A percentile compares a stretch with the other conserved stretches of the same genome.
phyloP scores from a whole-genome alignment of 805 yeast species.

The Wickerhamiella cacticola region DNA sequence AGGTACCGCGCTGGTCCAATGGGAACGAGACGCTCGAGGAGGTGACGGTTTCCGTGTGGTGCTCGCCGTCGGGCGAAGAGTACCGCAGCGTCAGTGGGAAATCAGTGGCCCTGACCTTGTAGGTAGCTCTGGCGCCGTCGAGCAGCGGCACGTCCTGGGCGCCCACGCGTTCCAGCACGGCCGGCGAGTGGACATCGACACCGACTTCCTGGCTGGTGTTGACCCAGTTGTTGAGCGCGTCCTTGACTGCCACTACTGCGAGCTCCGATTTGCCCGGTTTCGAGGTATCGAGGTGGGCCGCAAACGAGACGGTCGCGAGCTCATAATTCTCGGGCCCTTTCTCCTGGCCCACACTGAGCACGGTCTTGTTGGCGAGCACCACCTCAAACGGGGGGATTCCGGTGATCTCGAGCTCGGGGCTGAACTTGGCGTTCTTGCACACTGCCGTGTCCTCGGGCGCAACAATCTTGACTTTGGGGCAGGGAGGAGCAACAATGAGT shows the following conservation, averaged over 20 bases:
- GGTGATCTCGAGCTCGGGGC: constrained; percentile 40
- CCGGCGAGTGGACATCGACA: background rate
- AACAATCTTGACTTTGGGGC: constrained; percentile 60
- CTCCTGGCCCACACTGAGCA: background rate
- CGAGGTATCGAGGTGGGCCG: background rate
- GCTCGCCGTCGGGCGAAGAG: constrained; percentile 4
- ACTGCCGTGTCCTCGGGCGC: constrained; percentile 25
- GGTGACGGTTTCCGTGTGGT: background rate
- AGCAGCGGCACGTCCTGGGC: constrained; percentile 3
- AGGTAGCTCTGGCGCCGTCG: background rate
- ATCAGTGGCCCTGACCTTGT: background rate
- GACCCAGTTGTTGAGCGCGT: constrained; percentile 10
- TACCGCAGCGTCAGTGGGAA: background rate
- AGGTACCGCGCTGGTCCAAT: constrained; percentile 51
- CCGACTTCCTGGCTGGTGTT: background rate
- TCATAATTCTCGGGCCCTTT: background rate
- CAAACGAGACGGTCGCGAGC: background rate
- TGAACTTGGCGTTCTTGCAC: constrained; percentile 53
- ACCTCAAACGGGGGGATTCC: constrained; percentile 75
- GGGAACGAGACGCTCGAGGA: background rate
- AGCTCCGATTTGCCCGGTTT: background rate
- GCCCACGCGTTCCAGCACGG: background rate
- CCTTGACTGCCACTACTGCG: constrained; percentile 6
- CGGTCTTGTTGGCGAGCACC: constrained; percentile 20
- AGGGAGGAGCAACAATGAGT: constrained; percentile 53